These are phyloP conservation scores for Lepidopterella palustris DNA, from an alignment of 495 filamentous ascomycete genomes.

Conservation along the genomic window DNA sequence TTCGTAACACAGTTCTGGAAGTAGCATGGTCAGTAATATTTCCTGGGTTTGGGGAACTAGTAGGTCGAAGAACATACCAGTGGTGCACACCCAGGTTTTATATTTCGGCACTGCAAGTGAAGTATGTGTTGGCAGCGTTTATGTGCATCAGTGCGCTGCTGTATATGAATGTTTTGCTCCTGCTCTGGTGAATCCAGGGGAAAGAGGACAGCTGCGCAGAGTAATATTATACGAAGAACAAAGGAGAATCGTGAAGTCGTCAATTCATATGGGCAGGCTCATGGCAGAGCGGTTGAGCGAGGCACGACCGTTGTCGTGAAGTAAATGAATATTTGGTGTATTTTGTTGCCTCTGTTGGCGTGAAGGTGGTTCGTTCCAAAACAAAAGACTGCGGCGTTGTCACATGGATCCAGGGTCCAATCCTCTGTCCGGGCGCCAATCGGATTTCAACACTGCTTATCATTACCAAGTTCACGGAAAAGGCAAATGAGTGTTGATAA, in stretches of 20 bases:
- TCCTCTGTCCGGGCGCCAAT: not conserved
- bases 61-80: not conserved
- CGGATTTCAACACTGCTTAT: not conserved
- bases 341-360: not conserved
- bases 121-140: not conserved
- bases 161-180: not conserved
- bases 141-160: not conserved
- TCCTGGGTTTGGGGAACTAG: not conserved
- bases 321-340: no score
- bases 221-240: not conserved
- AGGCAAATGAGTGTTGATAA: no score
- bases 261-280: not conserved
- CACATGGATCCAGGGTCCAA: slow-evolving; percentile 1
- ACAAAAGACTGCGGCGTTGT: slow-evolving; percentile 1
- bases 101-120: not conserved
- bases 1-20: not conserved
- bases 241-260: slow-evolving; percentile 2
- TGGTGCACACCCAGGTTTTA: not conserved
- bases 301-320: not conserved
- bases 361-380: not conserved
- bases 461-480: not conserved
- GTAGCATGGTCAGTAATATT: not conserved
- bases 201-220: not conserved
- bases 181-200: not conserved
- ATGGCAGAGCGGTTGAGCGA: not conserved